Base-by-base conservation (phyloP, 495 filamentous ascomycete genomes). In the Podospora fimiseda region DNA sequence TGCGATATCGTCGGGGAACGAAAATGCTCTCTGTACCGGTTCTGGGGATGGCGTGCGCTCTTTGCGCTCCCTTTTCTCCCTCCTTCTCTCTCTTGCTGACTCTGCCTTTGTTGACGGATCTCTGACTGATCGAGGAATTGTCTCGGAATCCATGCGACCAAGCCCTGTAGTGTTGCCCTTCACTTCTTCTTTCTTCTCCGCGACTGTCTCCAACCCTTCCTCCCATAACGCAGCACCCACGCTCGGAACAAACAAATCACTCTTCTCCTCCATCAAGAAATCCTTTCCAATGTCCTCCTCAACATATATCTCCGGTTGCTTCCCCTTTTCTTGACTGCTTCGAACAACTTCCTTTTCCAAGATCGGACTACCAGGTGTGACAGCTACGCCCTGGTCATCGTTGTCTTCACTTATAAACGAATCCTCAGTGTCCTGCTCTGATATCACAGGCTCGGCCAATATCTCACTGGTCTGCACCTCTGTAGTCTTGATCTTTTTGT, bases 1-100 rank as follows among this genome's bases (percentile, higher is more conserved):
- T 14, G 66, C 63, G 48, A 68, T 68, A 56, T 67, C 63, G 43
- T 68, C 66, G 3, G 66, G 66, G 58, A 68, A 68, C 1, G 66
- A 68, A 8, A 68, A 68, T 11, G 59, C 44, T 13, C 66, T 61
- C 20, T 63, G 59, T 14, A 63, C 56, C 39, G 56, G 60, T 9
- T 58, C 47, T 8, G 65, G 66, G 15, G 66, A 67, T 7, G 30
- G 33, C 20, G 61, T 50, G 7, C 56, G 53, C 30, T 59, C 54
- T 9, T 51, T 51, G 11, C 37, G 48, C 43, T 66, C 43, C 40
- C 23, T n/a, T n/a, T n/a, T 53, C 43, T 43, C 57, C 22, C 22
- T 47, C 22, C 44, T 23, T 22, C 44, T 47, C 39, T 44, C 37
- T 50, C 58, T 51, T 2, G 55, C 16, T 6, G 13, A 5, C 9